These are phyloP conservation scores for Gastroboletus turbinatus DNA, from an alignment of 1,284 basidiomycete genomes.

Conservation along the genomic window DNA sequence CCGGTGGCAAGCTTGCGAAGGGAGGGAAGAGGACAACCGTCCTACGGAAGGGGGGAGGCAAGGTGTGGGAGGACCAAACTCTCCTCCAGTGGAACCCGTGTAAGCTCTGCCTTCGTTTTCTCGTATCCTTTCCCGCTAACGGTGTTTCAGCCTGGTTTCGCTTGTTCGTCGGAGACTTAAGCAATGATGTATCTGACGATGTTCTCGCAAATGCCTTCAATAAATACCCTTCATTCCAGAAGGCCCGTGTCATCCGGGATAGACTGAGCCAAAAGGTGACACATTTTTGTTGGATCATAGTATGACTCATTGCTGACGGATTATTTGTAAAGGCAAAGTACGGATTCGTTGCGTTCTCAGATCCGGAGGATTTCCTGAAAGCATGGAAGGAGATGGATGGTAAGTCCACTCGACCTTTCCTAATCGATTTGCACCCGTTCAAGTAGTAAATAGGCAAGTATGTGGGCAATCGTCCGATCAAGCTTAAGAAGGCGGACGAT, in stretches of 20 bases:
- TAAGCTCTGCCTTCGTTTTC: slow-evolving; percentile 43
- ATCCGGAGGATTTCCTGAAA: slow-evolving; percentile 96
- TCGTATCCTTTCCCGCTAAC: background rate
- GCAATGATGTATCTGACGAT: slow-evolving; percentile 97
- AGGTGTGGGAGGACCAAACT: slow-evolving; percentile 97
- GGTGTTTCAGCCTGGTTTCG: slow-evolving; percentile 85
- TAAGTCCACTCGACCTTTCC: slow-evolving; percentile 36
- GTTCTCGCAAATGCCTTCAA: slow-evolving; percentile 90
- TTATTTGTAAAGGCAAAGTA: slow-evolving; percentile 76
- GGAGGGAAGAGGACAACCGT: slow-evolving; percentile 95
- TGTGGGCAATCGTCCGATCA: slow-evolving; percentile 92
- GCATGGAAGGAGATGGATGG: slow-evolving; percentile 99
- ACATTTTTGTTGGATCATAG: background rate
- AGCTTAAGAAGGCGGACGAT: slow-evolving; percentile 84
- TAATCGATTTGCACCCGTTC: slow-evolving; percentile 5
- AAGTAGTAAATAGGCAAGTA: slow-evolving; percentile 76
- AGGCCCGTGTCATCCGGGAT: slow-evolving; percentile 94
- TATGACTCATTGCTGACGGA: background rate
- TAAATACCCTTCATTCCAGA: slow-evolving; percentile 90
- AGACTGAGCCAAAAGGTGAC: slow-evolving; percentile 83
- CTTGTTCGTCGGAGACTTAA: slow-evolving; percentile 96
- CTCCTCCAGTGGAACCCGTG: slow-evolving; percentile 97
- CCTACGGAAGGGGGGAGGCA: slow-evolving; percentile 90
- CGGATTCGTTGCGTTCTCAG: slow-evolving; percentile 96
- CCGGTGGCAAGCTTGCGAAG: slow-evolving; percentile 81